Evolutionary conservation across 2,329 filamentous ascomycete species (phyloP).

Genomic region (Hymenoscyphus infarciens): DNA sequence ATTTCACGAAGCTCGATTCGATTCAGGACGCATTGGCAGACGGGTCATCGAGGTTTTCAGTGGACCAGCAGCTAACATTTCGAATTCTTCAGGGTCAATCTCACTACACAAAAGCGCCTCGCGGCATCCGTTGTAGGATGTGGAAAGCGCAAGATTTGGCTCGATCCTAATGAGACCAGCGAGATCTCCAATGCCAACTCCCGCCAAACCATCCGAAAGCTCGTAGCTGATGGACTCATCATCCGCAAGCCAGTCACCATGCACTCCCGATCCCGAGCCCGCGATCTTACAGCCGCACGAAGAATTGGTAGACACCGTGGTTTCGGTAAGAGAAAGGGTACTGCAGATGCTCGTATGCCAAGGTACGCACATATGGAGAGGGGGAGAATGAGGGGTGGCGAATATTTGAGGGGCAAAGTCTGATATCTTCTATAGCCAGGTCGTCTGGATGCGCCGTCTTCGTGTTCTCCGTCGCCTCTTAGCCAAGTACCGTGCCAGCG

Average conservation of each 20-base stretch:
- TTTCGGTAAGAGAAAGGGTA: slow-evolving; percentile 99
- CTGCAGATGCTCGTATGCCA: slow-evolving; percentile 98
- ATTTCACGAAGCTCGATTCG: not conserved
- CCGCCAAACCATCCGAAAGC: slow-evolving; percentile 99
- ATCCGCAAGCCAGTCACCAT: slow-evolving; percentile 99
- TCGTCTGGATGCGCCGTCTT: slow-evolving; percentile 99
- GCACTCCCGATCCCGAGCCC: slow-evolving; percentile 96
- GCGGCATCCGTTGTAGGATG: slow-evolving; percentile 97
- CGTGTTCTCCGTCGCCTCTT: slow-evolving; percentile 98
- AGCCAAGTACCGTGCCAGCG: slow-evolving; percentile 99
- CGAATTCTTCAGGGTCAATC: slow-evolving; percentile 78
- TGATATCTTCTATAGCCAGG: slow-evolving; percentile 61
- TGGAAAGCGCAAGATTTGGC: slow-evolving; percentile 99
- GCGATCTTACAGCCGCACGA: slow-evolving; percentile 91
- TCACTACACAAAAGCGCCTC: slow-evolving; percentile 99
- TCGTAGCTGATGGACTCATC: slow-evolving; percentile 99
- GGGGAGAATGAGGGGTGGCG: slow-evolving; percentile 4
- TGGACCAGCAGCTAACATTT: slow-evolving; percentile 25
- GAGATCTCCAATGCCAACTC: slow-evolving; percentile 99
- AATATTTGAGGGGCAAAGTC: slow-evolving; percentile 33
- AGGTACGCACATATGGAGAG: slow-evolving; percentile 57
- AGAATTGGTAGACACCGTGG: slow-evolving; percentile 96
- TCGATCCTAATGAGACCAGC: slow-evolving; percentile 98
- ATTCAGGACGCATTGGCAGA: slow-evolving; percentile 7
- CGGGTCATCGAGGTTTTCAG: slow-evolving; percentile 21